phyloP scores from a whole-genome alignment of 2,329 filamentous ascomycete species.

The Paecilomyces formosus region DNA sequence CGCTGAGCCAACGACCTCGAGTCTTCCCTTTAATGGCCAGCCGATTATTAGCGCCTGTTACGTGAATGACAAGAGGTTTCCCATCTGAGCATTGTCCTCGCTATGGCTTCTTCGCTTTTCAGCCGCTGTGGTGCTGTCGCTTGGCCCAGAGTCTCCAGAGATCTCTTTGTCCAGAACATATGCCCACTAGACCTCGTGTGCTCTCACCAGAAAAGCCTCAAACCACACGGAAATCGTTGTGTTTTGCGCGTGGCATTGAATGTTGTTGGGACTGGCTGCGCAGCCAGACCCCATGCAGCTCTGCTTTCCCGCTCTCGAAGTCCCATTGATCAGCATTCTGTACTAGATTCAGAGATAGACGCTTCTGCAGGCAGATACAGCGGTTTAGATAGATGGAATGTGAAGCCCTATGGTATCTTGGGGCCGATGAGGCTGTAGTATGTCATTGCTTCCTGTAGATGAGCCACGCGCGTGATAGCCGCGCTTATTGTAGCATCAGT shows the following conservation, averaged over 20 bases:
- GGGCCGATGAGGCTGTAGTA: constrained; percentile 15
- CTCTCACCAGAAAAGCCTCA: not conserved
- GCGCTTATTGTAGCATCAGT: constrained; percentile 22
- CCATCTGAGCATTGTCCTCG: too few species aligned
- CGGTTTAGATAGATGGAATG: not conserved
- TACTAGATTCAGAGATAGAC: not conserved
- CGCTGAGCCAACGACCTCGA: not conserved
- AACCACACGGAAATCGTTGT: not conserved
- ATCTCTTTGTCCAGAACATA: not conserved
- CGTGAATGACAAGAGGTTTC: too few species aligned
- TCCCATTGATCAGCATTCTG: not conserved
- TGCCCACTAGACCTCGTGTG: not conserved
- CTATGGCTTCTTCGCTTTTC: not conserved
- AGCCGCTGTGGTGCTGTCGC: not conserved
- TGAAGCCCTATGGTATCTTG: not conserved
- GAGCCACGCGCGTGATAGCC: constrained; percentile 24
- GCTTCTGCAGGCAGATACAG: not conserved
- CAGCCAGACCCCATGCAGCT: not conserved
- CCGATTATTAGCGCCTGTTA: too few species aligned
- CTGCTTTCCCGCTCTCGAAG: not conserved
- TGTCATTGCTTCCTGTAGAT: constrained; percentile 16
- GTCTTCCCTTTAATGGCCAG: too few species aligned
- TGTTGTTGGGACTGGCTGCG: not conserved
- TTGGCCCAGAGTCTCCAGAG: not conserved
- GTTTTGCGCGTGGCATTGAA: not conserved